Evolutionary conservation across 345 rosid species (phyloP).

Genomic region (Iberis pinnata): DNA sequence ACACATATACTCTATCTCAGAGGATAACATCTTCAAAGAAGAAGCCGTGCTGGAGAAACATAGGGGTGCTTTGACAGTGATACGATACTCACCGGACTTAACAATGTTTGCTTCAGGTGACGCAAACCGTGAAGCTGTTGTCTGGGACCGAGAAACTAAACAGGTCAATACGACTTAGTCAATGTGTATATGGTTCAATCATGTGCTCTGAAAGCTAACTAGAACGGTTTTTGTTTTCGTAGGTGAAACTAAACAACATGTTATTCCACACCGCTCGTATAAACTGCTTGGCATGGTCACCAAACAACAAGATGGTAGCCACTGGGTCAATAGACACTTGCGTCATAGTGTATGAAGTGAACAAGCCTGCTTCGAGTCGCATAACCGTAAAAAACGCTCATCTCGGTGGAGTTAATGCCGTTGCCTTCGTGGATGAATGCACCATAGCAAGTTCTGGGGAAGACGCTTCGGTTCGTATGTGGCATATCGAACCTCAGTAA

Average conservation of each 20-base stretch:
- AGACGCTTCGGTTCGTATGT: constrained; percentile 61
- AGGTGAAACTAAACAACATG: constrained; percentile 79
- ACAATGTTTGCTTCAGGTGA: constrained; percentile 78
- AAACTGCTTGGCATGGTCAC: constrained; percentile 77
- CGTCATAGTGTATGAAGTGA: constrained; percentile 57
- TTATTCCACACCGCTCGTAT: constrained; percentile 65
- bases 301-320: constrained; percentile 55
- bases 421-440: constrained; percentile 46
- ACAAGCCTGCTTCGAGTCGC: constrained; percentile 60
- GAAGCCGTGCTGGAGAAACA: constrained; percentile 60
- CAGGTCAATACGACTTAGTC: no score
- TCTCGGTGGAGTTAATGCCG: constrained; percentile 61
- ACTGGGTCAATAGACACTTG: constrained; percentile 68
- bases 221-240: constrained; percentile 9
- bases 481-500: constrained; percentile 38
- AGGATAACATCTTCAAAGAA: constrained; percentile 44
- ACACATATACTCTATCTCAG: constrained; percentile 53
- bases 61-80: constrained; percentile 57
- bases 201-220: no score
- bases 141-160: constrained; percentile 56
- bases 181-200: no score
- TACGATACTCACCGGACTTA: constrained; percentile 57
- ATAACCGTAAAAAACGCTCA: constrained; percentile 61
- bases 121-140: constrained; percentile 57
- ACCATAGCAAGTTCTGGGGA: constrained; percentile 61